Base-by-base conservation (phyloP, 2,329 filamentous ascomycete genomes). In the Zelopaecilomyces penicillatus region DNA sequence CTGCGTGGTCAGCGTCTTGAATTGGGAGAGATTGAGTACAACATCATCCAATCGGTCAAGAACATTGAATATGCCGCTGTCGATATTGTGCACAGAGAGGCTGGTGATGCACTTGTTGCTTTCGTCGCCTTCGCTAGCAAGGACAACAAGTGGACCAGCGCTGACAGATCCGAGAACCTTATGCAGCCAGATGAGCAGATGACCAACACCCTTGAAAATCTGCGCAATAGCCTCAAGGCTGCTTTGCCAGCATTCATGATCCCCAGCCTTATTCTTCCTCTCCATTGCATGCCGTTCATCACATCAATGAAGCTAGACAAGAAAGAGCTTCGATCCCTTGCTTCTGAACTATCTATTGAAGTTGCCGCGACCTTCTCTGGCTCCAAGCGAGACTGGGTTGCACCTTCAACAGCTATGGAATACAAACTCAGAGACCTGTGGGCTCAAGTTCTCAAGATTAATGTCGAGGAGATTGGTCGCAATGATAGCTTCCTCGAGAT, bases 391-490 rank as follows among this genome's bases (percentile, higher is more conserved):
- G 38, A 47, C 9, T 44, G 38, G 37, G 30, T 44, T 30, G 41
- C 41, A 60, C 50, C 46, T 32, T 41, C 46, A 19, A 48, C 42
- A 5, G 40, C 45, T 10, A 46, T 43, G 30, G 48, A 50, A 30
- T 41, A 49, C 10, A 49, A 44, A 35, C n/a, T 49, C 6, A 43
- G 46, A 3, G 47, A 54, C 11, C 44, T 60, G 12, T 67, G 64
- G 64, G 41, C 48, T 28, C 51, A 57, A 28, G 44, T 65, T 5
- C 56, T 66, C 5, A 58, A 58, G 7, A 44, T 55, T 3, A 54
- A 60, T 6, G 39, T 54, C 6, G 34, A 44, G 7, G 54, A 59
- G 3, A 49, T 66, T 34, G 51, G 57, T 1, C 50, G 56, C 1
- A 50, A 49, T 10, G 46, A 49, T 31, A 47, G 42, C 32, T 49